Base-by-base conservation (phyloP, 2,329 filamentous ascomycete species). In the Nothomitra cinnamomea region DNA sequence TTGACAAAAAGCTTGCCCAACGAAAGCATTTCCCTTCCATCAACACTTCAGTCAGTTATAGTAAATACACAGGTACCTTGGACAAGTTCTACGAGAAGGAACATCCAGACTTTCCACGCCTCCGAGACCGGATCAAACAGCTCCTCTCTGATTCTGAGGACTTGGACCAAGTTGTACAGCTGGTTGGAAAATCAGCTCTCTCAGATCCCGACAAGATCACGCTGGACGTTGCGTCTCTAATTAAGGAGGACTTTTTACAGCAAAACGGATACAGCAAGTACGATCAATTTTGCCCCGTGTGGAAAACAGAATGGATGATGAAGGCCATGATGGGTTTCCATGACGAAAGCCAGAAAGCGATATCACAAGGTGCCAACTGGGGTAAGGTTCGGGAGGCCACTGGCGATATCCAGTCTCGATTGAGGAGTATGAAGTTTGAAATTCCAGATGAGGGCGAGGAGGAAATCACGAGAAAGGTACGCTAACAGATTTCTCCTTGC, bases 221-320 rank as follows among this genome's bases (percentile, higher is more conserved):
- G 0, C 77, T 98, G 52, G 94, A 96, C 66, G 81, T 98, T 58
- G 86, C 92, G 17, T 82, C 80, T 17, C 73, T 98, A 61, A 74
- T 98, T 70, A 98, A 98, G 79, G 92, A 98, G 66, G 92, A 98
- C 68, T 98, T 98, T 74, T 68, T 98, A 66, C 92, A 98, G 72
- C 92, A 98, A 70, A 98, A 98, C 72, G 92, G 92, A 58, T 98
- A 98, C 79, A 92, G 85, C 60, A 87, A 96, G 70, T 96, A 98
- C 67, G 92, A 98, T 66, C 89, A 96, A 72, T 98, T 94, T 80
- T 98, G 92, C 66, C 92, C 92, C 51, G 79, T 98, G 64, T 98
- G 92, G 92, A 98, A 98, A 83, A 98, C 92, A 0, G 85, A 94
- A 69, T 98, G 92, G 83, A 96, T 98, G 92, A 98, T 98, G 92